phyloP scores from a whole-genome alignment of 179 eudicot genomes.

The Vitellaria paradoxa region DNA sequence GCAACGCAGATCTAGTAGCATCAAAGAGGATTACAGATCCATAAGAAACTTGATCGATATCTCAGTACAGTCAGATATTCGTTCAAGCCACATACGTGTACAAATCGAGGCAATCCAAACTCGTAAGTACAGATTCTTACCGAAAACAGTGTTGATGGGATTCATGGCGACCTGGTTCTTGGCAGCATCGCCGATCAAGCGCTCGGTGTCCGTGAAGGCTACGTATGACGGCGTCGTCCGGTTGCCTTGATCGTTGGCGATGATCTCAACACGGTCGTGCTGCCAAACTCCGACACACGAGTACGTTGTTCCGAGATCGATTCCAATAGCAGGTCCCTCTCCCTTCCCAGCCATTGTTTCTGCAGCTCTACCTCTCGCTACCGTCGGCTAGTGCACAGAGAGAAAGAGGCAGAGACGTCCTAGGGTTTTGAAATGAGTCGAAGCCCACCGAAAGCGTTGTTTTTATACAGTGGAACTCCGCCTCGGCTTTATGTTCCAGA shows the following conservation, averaged over 20 bases:
- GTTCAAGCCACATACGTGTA: background rate
- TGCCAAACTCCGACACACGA: slow-evolving; percentile 33
- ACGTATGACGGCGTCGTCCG: slow-evolving; percentile 36
- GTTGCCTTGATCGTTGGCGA: slow-evolving; percentile 32
- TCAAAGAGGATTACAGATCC: background rate
- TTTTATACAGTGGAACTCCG: background rate
- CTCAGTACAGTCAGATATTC: background rate
- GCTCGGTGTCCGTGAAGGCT: slow-evolving; percentile 31
- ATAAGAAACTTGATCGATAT: background rate
- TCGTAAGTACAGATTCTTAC: slow-evolving; percentile 5
- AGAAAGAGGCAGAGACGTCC: background rate
- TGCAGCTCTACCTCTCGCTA: background rate
- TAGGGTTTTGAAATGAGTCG: slow-evolving; percentile 6
- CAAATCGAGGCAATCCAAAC: background rate
- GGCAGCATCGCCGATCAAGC: slow-evolving; percentile 29
- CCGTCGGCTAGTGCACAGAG: background rate
- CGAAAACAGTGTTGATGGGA: slow-evolving; percentile 36
- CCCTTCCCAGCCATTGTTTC: slow-evolving; percentile 27
- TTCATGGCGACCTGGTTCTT: slow-evolving; percentile 38
- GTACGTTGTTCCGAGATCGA: slow-evolving; percentile 31
- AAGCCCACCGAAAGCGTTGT: background rate
- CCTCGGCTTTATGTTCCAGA: slow-evolving; percentile 13
- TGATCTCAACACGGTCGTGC: slow-evolving; percentile 33
- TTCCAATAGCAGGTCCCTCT: slow-evolving; percentile 33
- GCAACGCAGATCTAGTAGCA: background rate